Percentiles rank a stretch among this genome's conserved stretches.
Evolutionary conservation across 768 basidiomycete species (phyloP).

Genomic region (Rhizopogon vinicolor): DNA sequence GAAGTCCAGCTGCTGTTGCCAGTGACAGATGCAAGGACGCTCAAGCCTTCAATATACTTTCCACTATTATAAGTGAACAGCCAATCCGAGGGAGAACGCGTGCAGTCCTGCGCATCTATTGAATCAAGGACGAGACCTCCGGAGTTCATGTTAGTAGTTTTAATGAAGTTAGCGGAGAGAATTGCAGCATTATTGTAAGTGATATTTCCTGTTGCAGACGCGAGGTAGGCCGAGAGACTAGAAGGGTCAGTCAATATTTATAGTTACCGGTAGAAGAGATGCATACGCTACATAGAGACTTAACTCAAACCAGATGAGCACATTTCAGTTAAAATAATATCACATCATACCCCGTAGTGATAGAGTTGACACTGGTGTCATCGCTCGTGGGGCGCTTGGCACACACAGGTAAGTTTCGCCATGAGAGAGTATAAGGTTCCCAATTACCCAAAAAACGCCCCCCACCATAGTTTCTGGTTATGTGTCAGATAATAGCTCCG

Average conservation of each 20-base stretch:
- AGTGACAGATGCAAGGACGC: slow-evolving; percentile 38
- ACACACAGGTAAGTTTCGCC: background rate
- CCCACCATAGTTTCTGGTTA: slow-evolving; percentile 43
- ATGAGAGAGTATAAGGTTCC: background rate
- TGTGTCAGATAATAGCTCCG: background rate
- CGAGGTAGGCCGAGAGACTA: slow-evolving; percentile 47
- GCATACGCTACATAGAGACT: slow-evolving; percentile 39
- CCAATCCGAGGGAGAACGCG: slow-evolving; percentile 39
- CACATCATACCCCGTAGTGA: slow-evolving; percentile 42
- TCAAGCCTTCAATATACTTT: slow-evolving; percentile 49
- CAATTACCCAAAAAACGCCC: slow-evolving; percentile 49
- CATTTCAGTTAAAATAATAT: background rate
- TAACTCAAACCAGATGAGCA: background rate
- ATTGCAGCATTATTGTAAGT: slow-evolving; percentile 45
- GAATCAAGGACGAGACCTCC: slow-evolving; percentile 43
- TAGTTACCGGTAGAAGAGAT: background rate
- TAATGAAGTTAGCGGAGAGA: slow-evolving; percentile 44
- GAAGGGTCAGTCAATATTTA: background rate
- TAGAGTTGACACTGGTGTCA: slow-evolving; percentile 42
- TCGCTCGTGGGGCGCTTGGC: slow-evolving; percentile 37
- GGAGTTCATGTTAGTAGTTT: slow-evolving; percentile 38
- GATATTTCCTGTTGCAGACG: slow-evolving; percentile 37
- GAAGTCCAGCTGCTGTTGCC: slow-evolving; percentile 36
- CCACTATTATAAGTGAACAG: slow-evolving; percentile 53
- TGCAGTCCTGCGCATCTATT: slow-evolving; percentile 42